A percentile compares a stretch with the other conserved stretches of the same genome.
Evolutionary conservation across 2,329 filamentous ascomycete genomes (phyloP).

Genomic region (Ophiostoma sp.): DNA sequence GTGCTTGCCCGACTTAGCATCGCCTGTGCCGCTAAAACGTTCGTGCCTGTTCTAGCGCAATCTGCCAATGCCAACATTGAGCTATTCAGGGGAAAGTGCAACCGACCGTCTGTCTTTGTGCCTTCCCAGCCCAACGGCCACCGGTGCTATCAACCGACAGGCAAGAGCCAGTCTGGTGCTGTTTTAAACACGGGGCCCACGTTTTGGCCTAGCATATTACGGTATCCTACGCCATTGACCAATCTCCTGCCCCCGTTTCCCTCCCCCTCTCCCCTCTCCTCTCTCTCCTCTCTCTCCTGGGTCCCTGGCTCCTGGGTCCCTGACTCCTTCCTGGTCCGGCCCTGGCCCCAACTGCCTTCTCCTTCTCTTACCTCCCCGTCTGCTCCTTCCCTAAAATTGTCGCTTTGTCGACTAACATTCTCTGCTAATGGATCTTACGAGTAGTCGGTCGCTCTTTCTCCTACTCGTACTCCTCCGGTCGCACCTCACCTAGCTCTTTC

Average conservation of each 20-base stretch:
- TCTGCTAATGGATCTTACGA: neutral
- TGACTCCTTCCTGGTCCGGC: slow-evolving; percentile 4
- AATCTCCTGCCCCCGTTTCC: slow-evolving; percentile 18
- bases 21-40: neutral
- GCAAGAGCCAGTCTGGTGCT: slow-evolving; percentile 3
- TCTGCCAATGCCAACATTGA: slow-evolving; percentile 5
- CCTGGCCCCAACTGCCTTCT: neutral
- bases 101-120: slow-evolving; percentile 12
- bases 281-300: slow-evolving; percentile 11
- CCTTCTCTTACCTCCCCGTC: neutral
- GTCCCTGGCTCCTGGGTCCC: slow-evolving; percentile 13
- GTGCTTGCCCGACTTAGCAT: neutral
- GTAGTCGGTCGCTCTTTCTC: slow-evolving; percentile 8
- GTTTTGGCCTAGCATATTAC: slow-evolving; percentile 12
- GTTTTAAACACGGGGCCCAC: slow-evolving; percentile 16
- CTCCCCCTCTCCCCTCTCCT: neutral
- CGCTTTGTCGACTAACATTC: slow-evolving; percentile 8
- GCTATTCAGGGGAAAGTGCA: slow-evolving; percentile 14
- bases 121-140: slow-evolving; percentile 16
- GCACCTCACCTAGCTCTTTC: slow-evolving; percentile 3
- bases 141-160: slow-evolving; percentile 7
- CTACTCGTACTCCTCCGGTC: neutral
- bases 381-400: slow-evolving; percentile 14
- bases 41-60: slow-evolving; percentile 8
- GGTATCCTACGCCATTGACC: slow-evolving; percentile 18